A percentile compares a stretch with the other conserved stretches of the same genome.
These are phyloP conservation scores for Helianthus annuus DNA, from an alignment of 129 eudicot genomes.

Conservation along the genomic window HanXRQr2.0-SUNRISE NC_035448.2:118868761-118869260, in stretches of 20 bases:
- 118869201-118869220: constrained; percentile 99
- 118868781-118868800: background rate
- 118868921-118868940: constrained; percentile 51
- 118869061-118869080: constrained; percentile 87
- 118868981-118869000: background rate
- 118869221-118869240: constrained; percentile 25
- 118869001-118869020: constrained; percentile 7
- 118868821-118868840: constrained; percentile 81
- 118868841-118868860: constrained; percentile 90
- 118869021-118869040: constrained; percentile 54
- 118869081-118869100: constrained; percentile 99
- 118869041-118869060: constrained; percentile 82
- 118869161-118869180: constrained; percentile 85
- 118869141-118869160: constrained; percentile 76
- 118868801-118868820: constrained; percentile 60
- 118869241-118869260: background rate
- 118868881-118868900: constrained; percentile 92
- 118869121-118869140: constrained; percentile 92
- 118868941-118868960: background rate
- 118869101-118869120: constrained; percentile 72
- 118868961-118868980: background rate
- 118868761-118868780: background rate
- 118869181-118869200: constrained; percentile 87
- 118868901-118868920: constrained; percentile 74
- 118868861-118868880: constrained; percentile 70